Evolutionary conservation across 495 filamentous ascomycete genomes (phyloP).

Genomic region (Penicillium maclennaniae): DNA sequence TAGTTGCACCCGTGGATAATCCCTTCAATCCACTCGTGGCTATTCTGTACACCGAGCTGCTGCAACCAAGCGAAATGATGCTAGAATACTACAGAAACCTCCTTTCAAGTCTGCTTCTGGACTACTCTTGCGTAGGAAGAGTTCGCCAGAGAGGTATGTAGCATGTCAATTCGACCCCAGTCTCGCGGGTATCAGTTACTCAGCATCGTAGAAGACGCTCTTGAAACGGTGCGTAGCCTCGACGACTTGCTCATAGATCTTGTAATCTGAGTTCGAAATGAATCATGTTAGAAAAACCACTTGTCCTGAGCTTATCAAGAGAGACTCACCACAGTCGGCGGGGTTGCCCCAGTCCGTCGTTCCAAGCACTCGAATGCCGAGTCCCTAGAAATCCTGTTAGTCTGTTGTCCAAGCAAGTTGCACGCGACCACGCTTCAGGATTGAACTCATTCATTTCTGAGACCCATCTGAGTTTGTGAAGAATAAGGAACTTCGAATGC

Average conservation of each 20-base stretch:
- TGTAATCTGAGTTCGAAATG: conserved; percentile 57
- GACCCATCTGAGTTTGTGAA: not conserved
- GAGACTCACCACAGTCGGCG: conserved; percentile 35
- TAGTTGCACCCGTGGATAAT: not conserved
- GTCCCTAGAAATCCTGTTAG: conserved; percentile 44
- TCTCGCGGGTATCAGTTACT: conserved; percentile 6
- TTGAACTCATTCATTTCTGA: not conserved
- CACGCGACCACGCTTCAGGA: not conserved
- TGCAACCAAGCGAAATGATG: too few relatives aligned
- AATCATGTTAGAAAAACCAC: not conserved
- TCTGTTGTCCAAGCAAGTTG: not conserved
- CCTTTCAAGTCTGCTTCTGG: too few relatives aligned
- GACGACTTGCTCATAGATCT: conserved; percentile 74
- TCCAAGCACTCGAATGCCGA: conserved; percentile 69
- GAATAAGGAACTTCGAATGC: conserved; percentile 1
- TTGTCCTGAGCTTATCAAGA: not conserved
- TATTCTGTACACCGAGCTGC: not conserved
- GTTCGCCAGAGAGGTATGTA: not conserved
- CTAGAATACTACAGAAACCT: too few relatives aligned
- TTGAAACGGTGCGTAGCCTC: conserved; percentile 85
- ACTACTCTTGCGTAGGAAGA: too few relatives aligned
- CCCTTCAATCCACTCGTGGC: not conserved
- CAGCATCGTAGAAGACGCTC: conserved; percentile 67
- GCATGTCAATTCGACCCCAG: not conserved
- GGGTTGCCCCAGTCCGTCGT: conserved; percentile 72